A percentile compares a stretch with the other conserved stretches of the same genome.
phyloP scores from a whole-genome alignment of 441 rosid species.

The Pelargonium fulgidum region DNA sequence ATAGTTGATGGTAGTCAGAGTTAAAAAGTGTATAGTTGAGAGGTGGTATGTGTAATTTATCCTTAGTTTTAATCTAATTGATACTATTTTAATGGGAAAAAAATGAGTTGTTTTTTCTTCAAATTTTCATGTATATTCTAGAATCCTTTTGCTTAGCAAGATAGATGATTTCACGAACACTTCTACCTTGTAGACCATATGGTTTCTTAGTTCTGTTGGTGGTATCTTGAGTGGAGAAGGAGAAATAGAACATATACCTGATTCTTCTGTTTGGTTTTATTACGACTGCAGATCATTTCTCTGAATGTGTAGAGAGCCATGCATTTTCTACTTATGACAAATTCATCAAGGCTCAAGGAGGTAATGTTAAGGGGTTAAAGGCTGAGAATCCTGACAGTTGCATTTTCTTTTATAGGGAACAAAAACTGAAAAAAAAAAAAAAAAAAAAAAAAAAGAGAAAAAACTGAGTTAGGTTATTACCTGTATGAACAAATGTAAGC shows the following conservation, averaged over 20 bases:
- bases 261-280: background rate
- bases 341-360: conserved; percentile 75
- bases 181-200: background rate
- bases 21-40: too few relatives aligned
- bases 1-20: too few relatives aligned
- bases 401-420: background rate
- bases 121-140: background rate
- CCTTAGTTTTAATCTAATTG: background rate
- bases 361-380: conserved; percentile 28
- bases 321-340: conserved; percentile 91
- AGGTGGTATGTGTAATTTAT: too few relatives aligned
- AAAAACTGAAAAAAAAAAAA: background rate
- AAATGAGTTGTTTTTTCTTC: background rate
- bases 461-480: too few relatives aligned
- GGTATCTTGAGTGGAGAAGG: background rate
- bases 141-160: background rate
- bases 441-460: too few relatives aligned
- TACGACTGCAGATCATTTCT: conserved; percentile 66
- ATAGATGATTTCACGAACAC: background rate
- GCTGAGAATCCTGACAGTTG: conserved; percentile 10
- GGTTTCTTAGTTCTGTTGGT: background rate
- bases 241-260: background rate
- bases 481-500: too few relatives aligned
- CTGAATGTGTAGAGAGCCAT: conserved; percentile 92
- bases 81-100: background rate